phyloP scores from a whole-genome alignment of 2,329 filamentous ascomycete species.

The Xylariomycetidae sp. region DNA sequence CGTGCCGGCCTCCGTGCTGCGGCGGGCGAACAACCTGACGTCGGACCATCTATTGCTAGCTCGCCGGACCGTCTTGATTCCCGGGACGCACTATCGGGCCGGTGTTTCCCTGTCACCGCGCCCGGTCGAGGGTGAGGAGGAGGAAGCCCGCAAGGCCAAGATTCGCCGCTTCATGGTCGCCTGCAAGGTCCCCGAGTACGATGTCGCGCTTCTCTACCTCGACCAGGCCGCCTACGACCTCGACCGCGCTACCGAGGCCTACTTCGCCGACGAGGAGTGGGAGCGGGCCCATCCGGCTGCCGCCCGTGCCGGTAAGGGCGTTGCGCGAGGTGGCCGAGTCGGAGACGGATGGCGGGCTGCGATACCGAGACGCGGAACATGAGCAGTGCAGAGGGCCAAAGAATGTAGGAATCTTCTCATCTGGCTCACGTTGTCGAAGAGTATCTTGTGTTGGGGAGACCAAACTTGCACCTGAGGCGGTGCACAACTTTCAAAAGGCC shows the following conservation, averaged over 20 bases:
- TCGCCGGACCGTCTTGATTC: constrained; percentile 65
- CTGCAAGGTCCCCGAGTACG: constrained; percentile 72
- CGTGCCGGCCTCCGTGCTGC: constrained; percentile 57
- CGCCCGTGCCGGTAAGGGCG: constrained; percentile 23
- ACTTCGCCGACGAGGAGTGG: constrained; percentile 61
- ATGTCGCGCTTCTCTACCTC: constrained; percentile 69
- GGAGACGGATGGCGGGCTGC: too few species aligned
- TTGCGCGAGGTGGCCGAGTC: constrained; percentile 21
- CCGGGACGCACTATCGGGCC: constrained; percentile 61
- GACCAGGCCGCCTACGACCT: constrained; percentile 64
- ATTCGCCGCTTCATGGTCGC: constrained; percentile 73
- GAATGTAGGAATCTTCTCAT: too few species aligned
- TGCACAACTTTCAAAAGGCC: too few species aligned
- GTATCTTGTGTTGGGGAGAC: too few species aligned
- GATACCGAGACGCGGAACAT: too few species aligned
- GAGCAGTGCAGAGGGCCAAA: too few species aligned
- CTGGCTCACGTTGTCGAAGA: too few species aligned
- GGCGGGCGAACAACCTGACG: constrained; percentile 62
- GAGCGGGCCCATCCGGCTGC: constrained; percentile 59
- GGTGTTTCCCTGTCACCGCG: constrained; percentile 62
- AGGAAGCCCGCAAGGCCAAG: constrained; percentile 63
- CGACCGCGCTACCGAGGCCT: constrained; percentile 56
- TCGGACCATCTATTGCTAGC: constrained; percentile 66
- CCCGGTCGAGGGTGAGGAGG: constrained; percentile 68
- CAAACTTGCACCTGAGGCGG: too few species aligned